phyloP scores from a whole-genome alignment of 139 green algal genomes.

The Chlorella sp. region DNA sequence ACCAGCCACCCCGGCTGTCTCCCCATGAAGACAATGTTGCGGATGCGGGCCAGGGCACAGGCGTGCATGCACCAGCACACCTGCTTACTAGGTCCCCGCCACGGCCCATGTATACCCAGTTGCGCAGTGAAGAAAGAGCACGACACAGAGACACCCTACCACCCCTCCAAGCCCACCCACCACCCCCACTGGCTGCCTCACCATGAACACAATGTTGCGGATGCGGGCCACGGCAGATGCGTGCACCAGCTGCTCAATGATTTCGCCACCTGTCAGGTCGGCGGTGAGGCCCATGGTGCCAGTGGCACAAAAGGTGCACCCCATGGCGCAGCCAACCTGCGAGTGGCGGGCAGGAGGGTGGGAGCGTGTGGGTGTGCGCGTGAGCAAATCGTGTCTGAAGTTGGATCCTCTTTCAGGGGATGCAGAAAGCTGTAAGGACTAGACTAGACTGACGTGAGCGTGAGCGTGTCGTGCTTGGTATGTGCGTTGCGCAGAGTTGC shows the following conservation, averaged over 20 bases:
- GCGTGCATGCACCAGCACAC: conserved; percentile 90
- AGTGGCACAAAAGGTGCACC: conserved; percentile 98
- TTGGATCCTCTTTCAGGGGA: too few relatives aligned
- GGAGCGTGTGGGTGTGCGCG: too few relatives aligned
- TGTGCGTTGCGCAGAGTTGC: too few relatives aligned
- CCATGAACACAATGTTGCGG: conserved; percentile 98
- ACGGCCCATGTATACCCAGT: too few relatives aligned
- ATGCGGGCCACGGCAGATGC: conserved; percentile 71
- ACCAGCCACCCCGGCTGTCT: not conserved
- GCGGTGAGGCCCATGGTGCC: conserved; percentile 93
- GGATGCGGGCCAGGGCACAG: conserved; percentile 63
- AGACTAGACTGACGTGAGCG: too few relatives aligned
- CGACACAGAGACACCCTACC: too few relatives aligned
- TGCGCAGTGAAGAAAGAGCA: too few relatives aligned
- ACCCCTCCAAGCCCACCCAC: too few relatives aligned
- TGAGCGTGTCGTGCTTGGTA: too few relatives aligned
- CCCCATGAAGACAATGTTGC: conserved; percentile 98
- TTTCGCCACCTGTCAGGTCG: conserved; percentile 92
- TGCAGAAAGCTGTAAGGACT: too few relatives aligned
- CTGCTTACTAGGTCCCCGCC: too few relatives aligned
- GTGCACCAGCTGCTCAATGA: conserved; percentile 96
- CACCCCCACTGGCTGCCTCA: conserved; percentile 42
- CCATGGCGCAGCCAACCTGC: conserved; percentile 92
- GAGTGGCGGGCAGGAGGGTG: not conserved
- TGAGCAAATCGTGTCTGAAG: too few relatives aligned